A percentile compares a stretch with the other conserved stretches of the same genome.
phyloP scores from a whole-genome alignment of 2,329 filamentous ascomycete genomes.

The Fusarium verticillioides region DNA sequence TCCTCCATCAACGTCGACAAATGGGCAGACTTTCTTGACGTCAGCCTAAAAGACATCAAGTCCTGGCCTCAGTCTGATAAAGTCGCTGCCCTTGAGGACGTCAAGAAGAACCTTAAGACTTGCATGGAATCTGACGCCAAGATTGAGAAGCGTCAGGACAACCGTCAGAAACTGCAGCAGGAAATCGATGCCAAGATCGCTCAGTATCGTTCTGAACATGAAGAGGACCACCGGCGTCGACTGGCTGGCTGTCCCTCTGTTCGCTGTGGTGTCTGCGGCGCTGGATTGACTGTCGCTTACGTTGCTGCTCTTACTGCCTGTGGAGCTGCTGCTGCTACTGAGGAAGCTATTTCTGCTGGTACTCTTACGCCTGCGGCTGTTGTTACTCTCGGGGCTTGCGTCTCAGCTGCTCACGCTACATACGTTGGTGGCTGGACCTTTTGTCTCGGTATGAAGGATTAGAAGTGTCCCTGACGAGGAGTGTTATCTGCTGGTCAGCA shows the following conservation, averaged over 20 bases:
- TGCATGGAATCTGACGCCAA: neutral
- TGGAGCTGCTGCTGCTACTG: neutral
- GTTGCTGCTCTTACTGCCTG: neutral
- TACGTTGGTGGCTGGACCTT: neutral
- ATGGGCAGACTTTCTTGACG: neutral
- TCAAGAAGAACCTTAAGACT: neutral
- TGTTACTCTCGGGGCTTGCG: neutral
- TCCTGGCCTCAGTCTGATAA: neutral
- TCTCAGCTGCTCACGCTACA: neutral
- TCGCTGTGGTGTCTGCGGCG: conserved; percentile 2
- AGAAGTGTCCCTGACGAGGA: neutral
- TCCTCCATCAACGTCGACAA: neutral
- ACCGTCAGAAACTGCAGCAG: neutral
- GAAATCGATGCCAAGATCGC: neutral
- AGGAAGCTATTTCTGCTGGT: neutral
- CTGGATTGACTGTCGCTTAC: neutral
- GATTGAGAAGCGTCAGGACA: neutral
- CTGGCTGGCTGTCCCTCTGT: neutral
- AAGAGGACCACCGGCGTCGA: neutral
- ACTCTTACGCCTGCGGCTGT: neutral
- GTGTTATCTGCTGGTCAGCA: too few relatives aligned
- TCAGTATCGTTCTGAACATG: neutral
- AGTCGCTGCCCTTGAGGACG: neutral
- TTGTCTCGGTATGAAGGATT: neutral
- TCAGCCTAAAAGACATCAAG: neutral